A percentile compares a stretch with the other conserved stretches of the same genome.
phyloP scores from a whole-genome alignment of 345 rosid genomes.

The Citrus medica region DNA sequence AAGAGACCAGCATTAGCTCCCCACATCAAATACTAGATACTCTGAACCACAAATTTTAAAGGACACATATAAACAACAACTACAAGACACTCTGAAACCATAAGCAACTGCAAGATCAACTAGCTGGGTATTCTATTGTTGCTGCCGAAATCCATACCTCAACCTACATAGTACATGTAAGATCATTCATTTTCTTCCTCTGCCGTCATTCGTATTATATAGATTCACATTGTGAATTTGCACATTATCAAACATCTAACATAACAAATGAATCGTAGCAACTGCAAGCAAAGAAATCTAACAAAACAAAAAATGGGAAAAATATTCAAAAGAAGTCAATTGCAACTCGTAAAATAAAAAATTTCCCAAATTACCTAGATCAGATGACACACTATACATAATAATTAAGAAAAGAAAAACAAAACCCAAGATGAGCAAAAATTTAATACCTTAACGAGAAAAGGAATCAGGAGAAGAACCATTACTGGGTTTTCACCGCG shows the following conservation, averaged over 20 bases:
- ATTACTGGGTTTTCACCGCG: not conserved
- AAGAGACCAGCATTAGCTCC: not conserved
- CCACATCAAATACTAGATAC: not conserved
- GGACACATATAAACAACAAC: not conserved
- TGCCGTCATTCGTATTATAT: not conserved
- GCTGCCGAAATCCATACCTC: not conserved
- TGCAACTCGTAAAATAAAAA: not conserved
- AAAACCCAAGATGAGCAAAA: not conserved
- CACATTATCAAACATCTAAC: not conserved
- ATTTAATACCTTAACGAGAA: slow-evolving; percentile 2
- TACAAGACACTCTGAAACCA: not conserved
- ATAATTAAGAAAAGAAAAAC: not conserved
- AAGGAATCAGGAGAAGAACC: not conserved
- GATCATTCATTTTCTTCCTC: not conserved
- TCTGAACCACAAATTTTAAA: not conserved
- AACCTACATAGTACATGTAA: not conserved
- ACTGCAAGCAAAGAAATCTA: not conserved
- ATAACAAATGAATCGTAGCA: not conserved
- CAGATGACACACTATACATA: not conserved
- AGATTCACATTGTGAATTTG: not conserved
- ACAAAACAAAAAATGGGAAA: not conserved
- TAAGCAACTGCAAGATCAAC: not conserved
- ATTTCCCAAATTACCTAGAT: not conserved
- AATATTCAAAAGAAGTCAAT: not conserved
- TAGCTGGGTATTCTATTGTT: not conserved